These are phyloP conservation scores for Tarenaya hassleriana DNA, from an alignment of 345 rosid species.

Conservation along the genomic window DNA sequence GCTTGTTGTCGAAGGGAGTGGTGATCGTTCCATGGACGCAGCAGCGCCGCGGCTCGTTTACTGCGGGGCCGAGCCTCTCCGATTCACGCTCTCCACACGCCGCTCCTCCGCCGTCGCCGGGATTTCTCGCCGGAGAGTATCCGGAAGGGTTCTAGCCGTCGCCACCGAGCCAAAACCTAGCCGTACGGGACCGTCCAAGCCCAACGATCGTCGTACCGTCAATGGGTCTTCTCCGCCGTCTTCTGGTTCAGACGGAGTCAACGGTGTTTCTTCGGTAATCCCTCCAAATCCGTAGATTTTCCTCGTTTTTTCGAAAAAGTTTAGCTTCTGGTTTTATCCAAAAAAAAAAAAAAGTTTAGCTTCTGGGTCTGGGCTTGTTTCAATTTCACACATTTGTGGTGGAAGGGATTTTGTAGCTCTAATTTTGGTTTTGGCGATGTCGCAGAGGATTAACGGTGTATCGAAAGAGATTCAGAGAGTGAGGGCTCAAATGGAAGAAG, in stretches of 20 bases:
- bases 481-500: slow-evolving; percentile 91
- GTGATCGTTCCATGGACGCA: slow-evolving; percentile 42
- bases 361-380: neutral
- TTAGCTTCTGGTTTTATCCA: too few species aligned
- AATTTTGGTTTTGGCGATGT: slow-evolving; percentile 7
- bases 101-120: slow-evolving; percentile 20
- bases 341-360: too few species aligned
- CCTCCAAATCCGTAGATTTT: neutral
- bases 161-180: slow-evolving; percentile 72
- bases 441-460: slow-evolving; percentile 75
- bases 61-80: slow-evolving; percentile 43
- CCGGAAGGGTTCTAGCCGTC: slow-evolving; percentile 46
- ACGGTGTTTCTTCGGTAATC: slow-evolving; percentile 55
- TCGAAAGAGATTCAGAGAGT: slow-evolving; percentile 86
- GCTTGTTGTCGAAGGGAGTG: neutral
- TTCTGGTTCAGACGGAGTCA: slow-evolving; percentile 36
- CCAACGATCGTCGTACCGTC: slow-evolving; percentile 20
- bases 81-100: slow-evolving; percentile 29
- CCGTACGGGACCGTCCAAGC: slow-evolving; percentile 30
- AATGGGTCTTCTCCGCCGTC: slow-evolving; percentile 42
- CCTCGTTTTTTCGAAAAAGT: neutral
- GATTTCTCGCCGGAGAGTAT: slow-evolving; percentile 31
- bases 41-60: slow-evolving; percentile 51
- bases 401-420: neutral
- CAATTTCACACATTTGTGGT: neutral